A percentile compares a stretch with the other conserved stretches of the same genome.
These are phyloP conservation scores for Aspergillus luchuensis DNA, from an alignment of 2,329 filamentous ascomycete species.

Conservation along the genomic window DNA sequence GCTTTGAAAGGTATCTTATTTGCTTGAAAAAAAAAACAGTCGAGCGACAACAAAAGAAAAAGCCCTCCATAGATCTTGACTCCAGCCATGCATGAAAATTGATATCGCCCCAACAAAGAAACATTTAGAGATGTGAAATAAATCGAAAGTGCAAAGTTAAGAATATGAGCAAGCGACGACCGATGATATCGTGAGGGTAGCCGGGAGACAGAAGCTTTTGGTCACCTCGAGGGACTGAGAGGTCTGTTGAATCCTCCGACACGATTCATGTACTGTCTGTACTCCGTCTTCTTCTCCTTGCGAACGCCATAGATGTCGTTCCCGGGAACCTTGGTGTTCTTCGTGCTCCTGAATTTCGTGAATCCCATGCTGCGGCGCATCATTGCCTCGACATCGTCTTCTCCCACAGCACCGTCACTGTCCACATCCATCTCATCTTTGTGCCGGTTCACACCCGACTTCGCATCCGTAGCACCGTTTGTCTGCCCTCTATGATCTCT, in stretches of 20 bases:
- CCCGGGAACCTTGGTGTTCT: constrained; percentile 82
- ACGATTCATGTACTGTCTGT: constrained; percentile 87
- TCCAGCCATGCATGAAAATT: constrained; percentile 33
- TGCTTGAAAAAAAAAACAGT: constrained; percentile 5
- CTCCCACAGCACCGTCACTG: constrained; percentile 53
- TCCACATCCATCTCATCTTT: constrained; percentile 41
- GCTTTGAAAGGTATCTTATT: constrained; percentile 6
- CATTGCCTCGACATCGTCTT: constrained; percentile 68
- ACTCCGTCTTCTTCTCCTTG: constrained; percentile 93
- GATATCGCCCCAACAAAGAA: constrained; percentile 19
- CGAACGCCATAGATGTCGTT: constrained; percentile 81
- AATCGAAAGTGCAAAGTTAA: constrained; percentile 9
- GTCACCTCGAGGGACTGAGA: constrained; percentile 48
- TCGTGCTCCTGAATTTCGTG: constrained; percentile 79
- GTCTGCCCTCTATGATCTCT: constrained; percentile 30
- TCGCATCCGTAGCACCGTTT: constrained; percentile 29
- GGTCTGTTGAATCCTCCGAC: constrained; percentile 54
- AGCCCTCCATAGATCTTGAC: constrained; percentile 21
- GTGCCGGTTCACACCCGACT: constrained; percentile 21
- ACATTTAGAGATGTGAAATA: constrained; percentile 7
- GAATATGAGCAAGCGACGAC: constrained; percentile 11
- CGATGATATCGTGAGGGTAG: background rate
- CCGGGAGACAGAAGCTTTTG: background rate
- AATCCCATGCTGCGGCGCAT: constrained; percentile 94
- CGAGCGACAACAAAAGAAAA: constrained; percentile 1